phyloP scores from a whole-genome alignment of 768 basidiomycete species.

The Macrocybe gigantea region DNA sequence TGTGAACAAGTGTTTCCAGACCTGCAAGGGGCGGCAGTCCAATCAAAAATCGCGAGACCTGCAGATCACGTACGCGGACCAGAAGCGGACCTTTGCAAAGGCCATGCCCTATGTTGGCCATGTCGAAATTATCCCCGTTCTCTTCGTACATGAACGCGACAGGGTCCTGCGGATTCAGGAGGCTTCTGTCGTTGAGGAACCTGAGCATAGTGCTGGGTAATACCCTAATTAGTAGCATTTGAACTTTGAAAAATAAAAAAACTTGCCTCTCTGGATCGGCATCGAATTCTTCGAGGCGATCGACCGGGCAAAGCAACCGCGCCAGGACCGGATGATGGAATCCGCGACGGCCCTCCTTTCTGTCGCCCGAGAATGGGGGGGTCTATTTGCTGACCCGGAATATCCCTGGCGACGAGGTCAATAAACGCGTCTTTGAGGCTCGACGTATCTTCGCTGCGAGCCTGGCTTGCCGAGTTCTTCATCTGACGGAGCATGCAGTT shows the following conservation, averaged over 20 bases:
- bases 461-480: constrained; percentile 2
- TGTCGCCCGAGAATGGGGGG: constrained; percentile 5
- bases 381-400: not conserved
- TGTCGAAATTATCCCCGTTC: too few relatives aligned
- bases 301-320: constrained; percentile 6
- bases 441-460: not conserved
- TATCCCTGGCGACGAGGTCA: constrained; percentile 3
- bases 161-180: too few relatives aligned
- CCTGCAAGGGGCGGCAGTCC: not conserved
- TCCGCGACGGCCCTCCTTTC: constrained; percentile 1
- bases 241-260: too few relatives aligned
- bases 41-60: too few relatives aligned
- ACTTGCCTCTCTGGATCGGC: constrained; percentile 6
- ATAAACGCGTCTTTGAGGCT: constrained; percentile 5
- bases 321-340: constrained; percentile 9
- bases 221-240: too few relatives aligned
- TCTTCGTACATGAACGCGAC: too few relatives aligned
- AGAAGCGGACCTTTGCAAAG: too few relatives aligned
- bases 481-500: not conserved
- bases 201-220: too few relatives aligned
- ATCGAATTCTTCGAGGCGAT: constrained; percentile 4
- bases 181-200: too few relatives aligned
- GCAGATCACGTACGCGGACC: too few relatives aligned
- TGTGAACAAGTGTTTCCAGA: not conserved
- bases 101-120: too few relatives aligned